Evolutionary conservation across 108 stramenopile genomes (phyloP).

Genomic region (Hondaea fermentalgiana): DNA sequence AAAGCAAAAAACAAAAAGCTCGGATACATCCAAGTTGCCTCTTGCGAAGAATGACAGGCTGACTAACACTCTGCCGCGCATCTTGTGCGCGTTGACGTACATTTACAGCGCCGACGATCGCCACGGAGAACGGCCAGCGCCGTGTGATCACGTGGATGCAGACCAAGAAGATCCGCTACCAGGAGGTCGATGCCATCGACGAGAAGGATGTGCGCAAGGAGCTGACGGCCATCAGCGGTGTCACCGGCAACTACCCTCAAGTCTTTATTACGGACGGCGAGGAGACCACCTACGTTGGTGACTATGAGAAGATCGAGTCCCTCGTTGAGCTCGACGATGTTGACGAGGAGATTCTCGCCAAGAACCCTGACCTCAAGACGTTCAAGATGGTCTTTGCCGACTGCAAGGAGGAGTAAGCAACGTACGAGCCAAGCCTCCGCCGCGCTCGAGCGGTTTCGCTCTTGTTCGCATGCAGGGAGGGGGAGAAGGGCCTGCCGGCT

Average conservation of each 20-base stretch:
- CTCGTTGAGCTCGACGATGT: conserved; percentile 12
- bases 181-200: not conserved
- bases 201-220: conserved; percentile 11
- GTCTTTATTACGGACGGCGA: not conserved
- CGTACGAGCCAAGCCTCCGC: too few relatives aligned
- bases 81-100: too few relatives aligned
- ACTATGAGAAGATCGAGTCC: not conserved
- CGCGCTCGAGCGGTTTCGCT: too few relatives aligned
- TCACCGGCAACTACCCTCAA: conserved; percentile 5
- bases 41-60: too few relatives aligned
- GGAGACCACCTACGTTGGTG: not conserved
- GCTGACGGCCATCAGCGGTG: not conserved
- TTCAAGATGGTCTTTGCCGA: not conserved
- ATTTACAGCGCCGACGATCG: not conserved
- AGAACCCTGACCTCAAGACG: conserved; percentile 8
- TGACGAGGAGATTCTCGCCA: not conserved
- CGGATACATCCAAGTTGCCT: too few relatives aligned
- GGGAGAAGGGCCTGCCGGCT: too few relatives aligned
- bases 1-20: too few relatives aligned
- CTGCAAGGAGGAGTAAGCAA: not conserved
- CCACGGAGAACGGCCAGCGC: not conserved
- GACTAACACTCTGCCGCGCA: too few relatives aligned
- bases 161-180: conserved; percentile 15
- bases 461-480: too few relatives aligned
- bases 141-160: conserved; percentile 16